Conservation (phyloP, 768 basidiomycete species). For the Hypholoma sublateritium region DNA sequence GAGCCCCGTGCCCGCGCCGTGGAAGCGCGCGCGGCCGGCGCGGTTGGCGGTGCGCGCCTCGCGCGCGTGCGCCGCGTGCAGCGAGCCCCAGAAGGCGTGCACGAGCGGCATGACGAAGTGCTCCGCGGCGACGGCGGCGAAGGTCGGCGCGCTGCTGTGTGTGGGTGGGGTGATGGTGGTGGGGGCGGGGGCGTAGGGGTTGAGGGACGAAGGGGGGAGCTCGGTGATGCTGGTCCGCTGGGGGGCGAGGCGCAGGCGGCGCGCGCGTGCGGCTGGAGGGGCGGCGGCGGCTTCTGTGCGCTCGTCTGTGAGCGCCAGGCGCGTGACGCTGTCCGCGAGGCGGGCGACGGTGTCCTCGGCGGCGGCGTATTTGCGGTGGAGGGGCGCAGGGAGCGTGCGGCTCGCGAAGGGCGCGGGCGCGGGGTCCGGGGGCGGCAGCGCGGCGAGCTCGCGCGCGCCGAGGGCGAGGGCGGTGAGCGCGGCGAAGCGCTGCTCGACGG, state of each 20-base stretch:
- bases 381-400: constrained; percentile 67
- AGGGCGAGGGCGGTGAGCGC: constrained; percentile 87
- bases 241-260: constrained; percentile 64
- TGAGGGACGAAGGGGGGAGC: constrained; percentile 23
- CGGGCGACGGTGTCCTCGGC: constrained; percentile 46
- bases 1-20: constrained; percentile 77
- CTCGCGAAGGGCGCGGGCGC: constrained; percentile 64
- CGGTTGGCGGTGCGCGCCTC: constrained; percentile 66
- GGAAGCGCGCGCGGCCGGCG: constrained; percentile 56
- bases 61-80: constrained; percentile 79
- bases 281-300: constrained; percentile 48
- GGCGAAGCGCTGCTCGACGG: constrained; percentile 77
- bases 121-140: constrained; percentile 64
- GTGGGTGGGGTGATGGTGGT: constrained; percentile 18
- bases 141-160: constrained; percentile 51
- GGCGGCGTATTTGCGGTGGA: constrained; percentile 66
- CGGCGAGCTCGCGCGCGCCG: constrained; percentile 80
- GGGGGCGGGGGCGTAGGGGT: constrained; percentile 13
- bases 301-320: constrained; percentile 55
- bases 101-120: constrained; percentile 88
- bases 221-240: constrained; percentile 38
- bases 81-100: constrained; percentile 93
- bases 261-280: constrained; percentile 69
- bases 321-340: constrained; percentile 64
- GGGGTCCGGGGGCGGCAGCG: constrained; percentile 36